phyloP scores from a whole-genome alignment of 805 yeast species.

The Candida ulmi region DNA sequence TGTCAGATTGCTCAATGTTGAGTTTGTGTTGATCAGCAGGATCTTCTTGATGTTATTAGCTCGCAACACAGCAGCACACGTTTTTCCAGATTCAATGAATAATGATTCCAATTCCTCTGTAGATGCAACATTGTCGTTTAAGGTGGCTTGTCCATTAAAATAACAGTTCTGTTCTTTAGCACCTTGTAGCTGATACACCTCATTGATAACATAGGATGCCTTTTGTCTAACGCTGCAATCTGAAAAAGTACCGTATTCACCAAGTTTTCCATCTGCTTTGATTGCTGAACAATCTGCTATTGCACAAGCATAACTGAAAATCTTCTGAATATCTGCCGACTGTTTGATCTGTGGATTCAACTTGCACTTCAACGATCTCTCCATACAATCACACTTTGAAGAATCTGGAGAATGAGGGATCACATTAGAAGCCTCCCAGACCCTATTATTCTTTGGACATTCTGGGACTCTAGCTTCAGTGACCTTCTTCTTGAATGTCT shows the following conservation, averaged over 20 bases:
- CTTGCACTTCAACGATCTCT: slow-evolving; percentile 49
- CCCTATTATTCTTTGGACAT: slow-evolving; percentile 45
- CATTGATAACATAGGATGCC: slow-evolving; percentile 56
- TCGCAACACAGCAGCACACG: slow-evolving; percentile 8
- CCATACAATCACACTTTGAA: slow-evolving; percentile 56
- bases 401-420: slow-evolving; percentile 69
- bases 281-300: slow-evolving; percentile 55
- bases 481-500: slow-evolving; percentile 23
- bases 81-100: slow-evolving; percentile 10
- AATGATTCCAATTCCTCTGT: slow-evolving; percentile 6
- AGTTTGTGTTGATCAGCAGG: no score
- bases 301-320: slow-evolving; percentile 56
- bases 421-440: slow-evolving; percentile 56
- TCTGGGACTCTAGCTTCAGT: slow-evolving; percentile 27
- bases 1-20: no score
- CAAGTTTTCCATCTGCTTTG: slow-evolving; percentile 48
- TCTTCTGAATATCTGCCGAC: slow-evolving; percentile 42
- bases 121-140: slow-evolving; percentile 8
- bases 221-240: slow-evolving; percentile 61
- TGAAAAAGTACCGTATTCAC: slow-evolving; percentile 62
- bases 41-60: neutral
- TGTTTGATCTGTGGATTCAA: slow-evolving; percentile 40
- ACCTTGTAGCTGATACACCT: slow-evolving; percentile 48
- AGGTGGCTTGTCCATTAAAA: slow-evolving; percentile 17
- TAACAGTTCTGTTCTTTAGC: slow-evolving; percentile 24